Percentiles rank a stretch among this genome's conserved stretches.
These are phyloP conservation scores for Epipyxis sp. DNA, from an alignment of 108 stramenopile species.

Conservation along the genomic window DNA sequence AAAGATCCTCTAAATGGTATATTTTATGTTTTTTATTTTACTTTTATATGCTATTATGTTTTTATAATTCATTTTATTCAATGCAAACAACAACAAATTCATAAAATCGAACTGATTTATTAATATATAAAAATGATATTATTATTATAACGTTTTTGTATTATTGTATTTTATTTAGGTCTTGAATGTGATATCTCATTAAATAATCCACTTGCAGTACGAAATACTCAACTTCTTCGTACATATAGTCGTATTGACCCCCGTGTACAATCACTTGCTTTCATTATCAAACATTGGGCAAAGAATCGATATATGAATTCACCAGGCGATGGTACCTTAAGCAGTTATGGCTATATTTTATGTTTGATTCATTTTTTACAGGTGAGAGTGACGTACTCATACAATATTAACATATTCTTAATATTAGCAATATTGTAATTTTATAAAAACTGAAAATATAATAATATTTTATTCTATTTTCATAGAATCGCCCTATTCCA, in stretches of 20 bases:
- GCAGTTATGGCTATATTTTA: constrained; percentile 93
- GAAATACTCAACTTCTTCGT: constrained; percentile 83
- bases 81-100: too few species aligned
- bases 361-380: constrained; percentile 89
- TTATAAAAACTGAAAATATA: background rate
- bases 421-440: background rate
- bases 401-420: too few species aligned
- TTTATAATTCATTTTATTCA: too few species aligned
- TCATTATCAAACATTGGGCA: constrained; percentile 92
- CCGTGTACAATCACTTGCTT: constrained; percentile 75
- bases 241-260: constrained; percentile 69
- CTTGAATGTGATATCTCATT: constrained; percentile 93
- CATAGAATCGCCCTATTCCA: constrained; percentile 49
- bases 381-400: too few species aligned
- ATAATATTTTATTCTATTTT: background rate
- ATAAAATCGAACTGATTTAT: too few species aligned
- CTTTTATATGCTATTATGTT: too few species aligned
- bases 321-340: constrained; percentile 84
- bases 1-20: constrained; percentile 55
- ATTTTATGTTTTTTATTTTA: background rate
- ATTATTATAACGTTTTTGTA: too few species aligned
- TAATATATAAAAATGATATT: too few species aligned
- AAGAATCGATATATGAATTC: constrained; percentile 88
- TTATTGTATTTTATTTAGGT: too few species aligned
- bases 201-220: constrained; percentile 88